phyloP scores from a whole-genome alignment of 2,329 filamentous ascomycete species.

The Metarhizium brunneum region DNA sequence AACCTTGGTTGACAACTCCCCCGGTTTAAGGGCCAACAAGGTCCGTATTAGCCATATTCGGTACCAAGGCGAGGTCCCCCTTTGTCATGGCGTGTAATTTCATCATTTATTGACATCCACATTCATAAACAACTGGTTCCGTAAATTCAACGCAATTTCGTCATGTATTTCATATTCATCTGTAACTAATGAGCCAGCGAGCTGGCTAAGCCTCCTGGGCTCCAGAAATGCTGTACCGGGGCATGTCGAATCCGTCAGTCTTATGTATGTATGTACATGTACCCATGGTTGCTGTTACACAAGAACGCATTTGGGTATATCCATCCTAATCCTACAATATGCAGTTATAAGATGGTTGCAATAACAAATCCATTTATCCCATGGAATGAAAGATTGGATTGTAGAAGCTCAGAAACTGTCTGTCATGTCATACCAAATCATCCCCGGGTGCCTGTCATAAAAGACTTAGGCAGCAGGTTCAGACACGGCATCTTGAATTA shows the following conservation, averaged over 20 bases:
- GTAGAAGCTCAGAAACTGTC: background rate
- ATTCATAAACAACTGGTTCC: background rate
- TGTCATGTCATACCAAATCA: background rate
- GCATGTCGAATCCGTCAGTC: background rate
- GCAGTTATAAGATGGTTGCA: background rate
- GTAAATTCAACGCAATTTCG: background rate
- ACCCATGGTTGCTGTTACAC: background rate
- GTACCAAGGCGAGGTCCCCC: background rate
- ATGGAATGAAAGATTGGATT: background rate
- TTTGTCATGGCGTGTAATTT: background rate
- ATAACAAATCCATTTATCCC: background rate
- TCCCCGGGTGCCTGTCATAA: background rate
- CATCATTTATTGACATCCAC: background rate
- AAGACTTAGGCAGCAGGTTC: background rate
- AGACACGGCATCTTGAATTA: background rate
- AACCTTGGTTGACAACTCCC: too few relatives aligned
- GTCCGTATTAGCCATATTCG: background rate
- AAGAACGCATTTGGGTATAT: slow-evolving; percentile 20
- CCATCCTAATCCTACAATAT: slow-evolving; percentile 16
- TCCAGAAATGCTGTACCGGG: background rate
- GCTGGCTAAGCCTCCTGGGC: background rate
- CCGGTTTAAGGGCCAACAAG: background rate
- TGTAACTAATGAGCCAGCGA: background rate
- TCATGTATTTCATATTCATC: background rate
- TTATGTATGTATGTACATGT: background rate